Evolutionary conservation across 768 basidiomycete species (phyloP).

Genomic region (Crepidotus variabilis): DNA sequence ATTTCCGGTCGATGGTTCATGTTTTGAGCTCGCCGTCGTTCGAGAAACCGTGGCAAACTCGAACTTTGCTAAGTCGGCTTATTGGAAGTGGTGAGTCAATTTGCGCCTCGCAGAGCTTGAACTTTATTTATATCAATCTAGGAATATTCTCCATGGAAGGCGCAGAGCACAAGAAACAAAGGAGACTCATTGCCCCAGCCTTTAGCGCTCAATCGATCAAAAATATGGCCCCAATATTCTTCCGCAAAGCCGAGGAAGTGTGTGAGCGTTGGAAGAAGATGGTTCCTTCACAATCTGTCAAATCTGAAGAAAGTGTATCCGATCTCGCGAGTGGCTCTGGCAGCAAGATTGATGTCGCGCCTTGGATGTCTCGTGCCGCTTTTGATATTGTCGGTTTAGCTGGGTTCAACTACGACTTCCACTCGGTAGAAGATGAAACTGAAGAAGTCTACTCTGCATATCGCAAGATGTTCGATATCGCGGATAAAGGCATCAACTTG

Average conservation of each 20-base stretch:
- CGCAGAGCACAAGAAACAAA: conserved; percentile 40
- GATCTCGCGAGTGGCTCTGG: conserved; percentile 4
- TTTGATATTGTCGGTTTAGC: conserved; percentile 65
- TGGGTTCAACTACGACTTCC: conserved; percentile 50
- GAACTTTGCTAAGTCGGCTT: conserved; percentile 39
- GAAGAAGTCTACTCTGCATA: conserved; percentile 47
- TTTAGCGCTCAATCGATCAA: conserved; percentile 44
- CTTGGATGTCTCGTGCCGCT: conserved; percentile 58
- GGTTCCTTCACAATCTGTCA: conserved; percentile 13
- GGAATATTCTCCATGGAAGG: conserved; percentile 55
- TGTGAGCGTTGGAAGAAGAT: conserved; percentile 38
- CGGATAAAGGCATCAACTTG: conserved; percentile 39
- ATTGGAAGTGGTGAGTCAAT: conserved; percentile 41
- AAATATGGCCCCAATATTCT: conserved; percentile 42
- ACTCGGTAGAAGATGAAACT: conserved; percentile 43
- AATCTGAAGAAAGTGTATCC: conserved; percentile 3
- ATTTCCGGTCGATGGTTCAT: conserved; percentile 44
- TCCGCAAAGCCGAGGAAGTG: conserved; percentile 49
- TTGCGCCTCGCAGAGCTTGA: neutral
- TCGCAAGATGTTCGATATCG: conserved; percentile 45
- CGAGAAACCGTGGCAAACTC: conserved; percentile 58
- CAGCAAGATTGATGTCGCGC: conserved; percentile 42
- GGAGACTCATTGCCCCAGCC: conserved; percentile 47
- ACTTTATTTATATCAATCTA: conserved; percentile 7
- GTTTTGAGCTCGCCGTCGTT: conserved; percentile 44